Conservation (phyloP, 2,329 filamentous ascomycete species). For the Huntiella savannae region DNA sequence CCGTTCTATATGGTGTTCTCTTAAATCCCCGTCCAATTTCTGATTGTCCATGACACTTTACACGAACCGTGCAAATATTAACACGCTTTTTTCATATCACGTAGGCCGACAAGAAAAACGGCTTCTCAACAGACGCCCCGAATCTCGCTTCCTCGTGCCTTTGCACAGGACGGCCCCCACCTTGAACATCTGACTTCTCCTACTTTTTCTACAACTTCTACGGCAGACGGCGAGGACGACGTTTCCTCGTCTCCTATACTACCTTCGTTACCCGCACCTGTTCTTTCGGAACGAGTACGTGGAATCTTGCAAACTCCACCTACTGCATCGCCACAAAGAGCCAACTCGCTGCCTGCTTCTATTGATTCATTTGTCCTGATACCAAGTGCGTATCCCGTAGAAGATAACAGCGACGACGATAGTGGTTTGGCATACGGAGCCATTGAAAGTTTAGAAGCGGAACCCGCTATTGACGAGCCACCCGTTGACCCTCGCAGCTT, state of each 20-base stretch:
- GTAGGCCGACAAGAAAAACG: constrained; percentile 28
- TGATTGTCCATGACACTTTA: too few species aligned
- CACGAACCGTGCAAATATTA: too few species aligned
- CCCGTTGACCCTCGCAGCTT: constrained; percentile 19
- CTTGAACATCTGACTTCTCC: constrained; percentile 30
- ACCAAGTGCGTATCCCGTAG: neutral
- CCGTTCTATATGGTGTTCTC: too few species aligned
- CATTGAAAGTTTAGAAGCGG: neutral
- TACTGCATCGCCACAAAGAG: constrained; percentile 9
- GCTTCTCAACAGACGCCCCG: constrained; percentile 29
- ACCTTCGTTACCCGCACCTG: constrained; percentile 39
- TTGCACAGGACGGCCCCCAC: constrained; percentile 37
- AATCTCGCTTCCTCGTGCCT: constrained; percentile 34
- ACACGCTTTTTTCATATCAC: too few species aligned
- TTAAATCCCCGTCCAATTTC: too few species aligned
- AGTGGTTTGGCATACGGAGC: constrained; percentile 2
- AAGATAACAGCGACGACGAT: constrained; percentile 12
- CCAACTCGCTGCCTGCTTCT: neutral
- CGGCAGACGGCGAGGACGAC: constrained; percentile 36
- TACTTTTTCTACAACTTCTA: constrained; percentile 42
- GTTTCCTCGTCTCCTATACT: constrained; percentile 32
- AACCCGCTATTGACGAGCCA: neutral
- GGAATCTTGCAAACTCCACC: constrained; percentile 37
- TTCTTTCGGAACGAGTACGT: constrained; percentile 34
- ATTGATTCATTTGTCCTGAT: neutral